phyloP scores from a whole-genome alignment of 2,329 filamentous ascomycete species.

The Aspergillus cejpii region DNA sequence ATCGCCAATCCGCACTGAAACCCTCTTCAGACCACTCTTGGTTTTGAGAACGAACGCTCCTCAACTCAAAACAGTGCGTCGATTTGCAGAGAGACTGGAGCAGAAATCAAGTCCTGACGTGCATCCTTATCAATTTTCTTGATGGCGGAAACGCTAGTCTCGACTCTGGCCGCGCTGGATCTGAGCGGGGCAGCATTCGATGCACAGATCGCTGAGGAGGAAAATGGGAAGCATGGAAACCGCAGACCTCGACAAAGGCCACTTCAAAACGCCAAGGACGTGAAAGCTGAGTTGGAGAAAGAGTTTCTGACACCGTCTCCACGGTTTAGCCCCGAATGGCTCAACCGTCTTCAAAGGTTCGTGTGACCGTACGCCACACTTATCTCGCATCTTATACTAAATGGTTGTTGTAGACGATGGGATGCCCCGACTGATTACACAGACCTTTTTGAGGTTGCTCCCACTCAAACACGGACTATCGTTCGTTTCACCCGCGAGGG shows the following conservation, averaged over 20 bases:
- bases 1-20: neutral
- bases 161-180: constrained; percentile 25
- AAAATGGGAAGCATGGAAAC: constrained; percentile 28
- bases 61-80: neutral
- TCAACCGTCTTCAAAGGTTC: constrained; percentile 77
- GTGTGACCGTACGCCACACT: too few relatives aligned
- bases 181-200: constrained; percentile 26
- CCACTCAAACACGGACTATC: constrained; percentile 89
- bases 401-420: constrained; percentile 54
- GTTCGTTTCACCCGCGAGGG: constrained; percentile 88
- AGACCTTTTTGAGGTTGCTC: constrained; percentile 79
- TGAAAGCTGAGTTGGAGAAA: constrained; percentile 65
- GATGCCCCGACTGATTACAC: constrained; percentile 71
- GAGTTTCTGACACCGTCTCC: constrained; percentile 74
- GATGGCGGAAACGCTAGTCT: constrained; percentile 26
- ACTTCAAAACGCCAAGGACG: constrained; percentile 48
- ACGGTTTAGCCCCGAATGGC: constrained; percentile 75
- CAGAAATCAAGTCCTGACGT: neutral
- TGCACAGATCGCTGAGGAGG: constrained; percentile 26
- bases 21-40: neutral
- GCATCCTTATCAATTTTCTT: neutral
- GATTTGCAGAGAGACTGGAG: neutral
- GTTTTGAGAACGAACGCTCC: neutral
- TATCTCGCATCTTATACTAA: too few relatives aligned
- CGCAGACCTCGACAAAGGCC: constrained; percentile 39